Conservation (phyloP, 768 basidiomycete species). For the Phanerochaete carnosa region DNA sequence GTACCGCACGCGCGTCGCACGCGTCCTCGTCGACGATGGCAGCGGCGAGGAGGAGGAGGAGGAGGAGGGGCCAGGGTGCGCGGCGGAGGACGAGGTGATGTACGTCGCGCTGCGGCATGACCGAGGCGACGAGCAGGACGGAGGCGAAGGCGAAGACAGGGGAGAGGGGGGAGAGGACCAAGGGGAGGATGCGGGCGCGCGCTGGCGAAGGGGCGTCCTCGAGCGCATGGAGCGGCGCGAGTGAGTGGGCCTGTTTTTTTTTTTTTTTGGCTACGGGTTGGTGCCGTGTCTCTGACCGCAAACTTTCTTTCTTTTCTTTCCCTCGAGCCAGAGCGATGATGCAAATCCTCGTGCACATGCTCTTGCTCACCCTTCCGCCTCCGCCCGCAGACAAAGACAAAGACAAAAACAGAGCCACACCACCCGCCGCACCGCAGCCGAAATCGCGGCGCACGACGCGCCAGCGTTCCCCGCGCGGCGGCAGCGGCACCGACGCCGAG, state of each 20-base stretch:
- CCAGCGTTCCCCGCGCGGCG: no score
- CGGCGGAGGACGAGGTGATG: constrained; percentile 68
- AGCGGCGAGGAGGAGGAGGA: not conserved
- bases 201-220: constrained; percentile 55
- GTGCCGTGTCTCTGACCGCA: not conserved
- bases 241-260: constrained; percentile 21
- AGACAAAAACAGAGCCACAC: constrained; percentile 4
- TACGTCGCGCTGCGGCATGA: constrained; percentile 71
- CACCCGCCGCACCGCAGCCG: no score
- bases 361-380: constrained; percentile 53
- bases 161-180: constrained; percentile 5
- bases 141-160: constrained; percentile 42
- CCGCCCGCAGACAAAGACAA: constrained; percentile 1
- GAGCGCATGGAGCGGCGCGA: constrained; percentile 62
- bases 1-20: constrained; percentile 61
- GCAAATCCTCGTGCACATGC: constrained; percentile 68
- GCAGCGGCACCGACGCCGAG: no score
- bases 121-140: constrained; percentile 52
- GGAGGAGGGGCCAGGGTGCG: constrained; percentile 51
- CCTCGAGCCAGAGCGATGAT: constrained; percentile 71
- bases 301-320: not conserved
- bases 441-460: no score
- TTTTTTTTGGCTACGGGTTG: constrained; percentile 19
- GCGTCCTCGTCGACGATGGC: constrained; percentile 49
- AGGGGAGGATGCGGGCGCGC: constrained; percentile 39